Base-by-base conservation (phyloP, 371 early-diverging fungal genomes). In the Apophysomyces ossiformis region DNA sequence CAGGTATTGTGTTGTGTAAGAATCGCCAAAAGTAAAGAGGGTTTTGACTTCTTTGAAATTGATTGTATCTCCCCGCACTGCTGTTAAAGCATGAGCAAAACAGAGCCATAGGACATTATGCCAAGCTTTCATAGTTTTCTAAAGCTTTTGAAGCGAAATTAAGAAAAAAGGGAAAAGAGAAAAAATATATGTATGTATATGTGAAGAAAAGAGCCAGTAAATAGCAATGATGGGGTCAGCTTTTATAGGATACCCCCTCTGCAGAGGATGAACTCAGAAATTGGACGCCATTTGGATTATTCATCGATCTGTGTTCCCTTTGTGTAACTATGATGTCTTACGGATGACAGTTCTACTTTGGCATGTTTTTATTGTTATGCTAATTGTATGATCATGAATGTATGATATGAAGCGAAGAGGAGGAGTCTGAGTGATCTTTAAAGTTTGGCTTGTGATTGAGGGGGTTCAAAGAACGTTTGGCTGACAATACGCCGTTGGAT, bases 401-500 rank as follows among this genome's bases (percentile, higher is more conserved):
- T 18, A 50, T 50, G 21, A 50, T 26, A 21, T 21, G 21, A 50
- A 13, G 16, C n/a, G 7, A 13, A 3, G n/a, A 44, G 15, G 36
- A 59, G 39, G 18, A 36, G 54, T 21, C n/a, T 37, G 13, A 37
- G 47, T 32, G n/a, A 18, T 16, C 37, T 57, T 69, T 81, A 83
- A 66, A 83, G 66, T 69, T 84, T 86, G 47, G 84, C 76, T 56
- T 79, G 77, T 36, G 76, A 58, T 38, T 69, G 64, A 16, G 69
- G 68, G 43, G 46, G 69, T 65, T 81, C 79, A 62, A 81, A 83
- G 64, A 85, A 84, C 44, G 71, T 76, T 21, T 85, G 81, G 13
- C 72, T 67, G 44, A 89, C 74, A n/a, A 79, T 75, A 45, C 85
- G 81, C 57, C 89, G 81, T 69, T 87, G 88, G 16, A 90, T 81